phyloP scores from a whole-genome alignment of 2,329 filamentous ascomycete genomes.

The Teratosphaeriaceae sp. region DNA sequence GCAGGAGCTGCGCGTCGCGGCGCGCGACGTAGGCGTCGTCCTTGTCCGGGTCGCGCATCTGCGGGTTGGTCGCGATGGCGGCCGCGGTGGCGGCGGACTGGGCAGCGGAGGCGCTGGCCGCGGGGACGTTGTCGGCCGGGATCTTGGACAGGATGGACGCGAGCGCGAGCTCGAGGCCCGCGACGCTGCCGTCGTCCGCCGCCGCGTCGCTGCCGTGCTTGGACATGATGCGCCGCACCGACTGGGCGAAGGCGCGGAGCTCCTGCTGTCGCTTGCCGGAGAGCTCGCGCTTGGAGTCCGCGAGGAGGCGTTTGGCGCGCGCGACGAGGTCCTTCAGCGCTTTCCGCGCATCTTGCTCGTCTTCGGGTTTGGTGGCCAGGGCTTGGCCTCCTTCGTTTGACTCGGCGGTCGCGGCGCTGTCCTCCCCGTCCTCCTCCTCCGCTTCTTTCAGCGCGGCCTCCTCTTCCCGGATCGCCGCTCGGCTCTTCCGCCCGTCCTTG shows the following conservation, averaged over 20 bases:
- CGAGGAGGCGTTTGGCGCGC: constrained; percentile 56
- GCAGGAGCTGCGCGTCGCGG: constrained; percentile 54
- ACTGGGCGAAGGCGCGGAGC: constrained; percentile 64
- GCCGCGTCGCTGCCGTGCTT: constrained; percentile 34
- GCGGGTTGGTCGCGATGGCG: constrained; percentile 17
- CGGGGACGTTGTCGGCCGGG: constrained; percentile 29
- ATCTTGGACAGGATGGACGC: constrained; percentile 38
- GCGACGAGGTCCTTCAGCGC: constrained; percentile 49
- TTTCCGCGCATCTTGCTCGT: constrained; percentile 34
- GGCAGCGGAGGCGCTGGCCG: constrained; percentile 8
- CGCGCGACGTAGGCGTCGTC: constrained; percentile 41
- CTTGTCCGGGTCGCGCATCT: constrained; percentile 29
- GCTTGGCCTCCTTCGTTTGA: constrained; percentile 12
- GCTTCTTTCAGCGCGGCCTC: constrained; percentile 14
- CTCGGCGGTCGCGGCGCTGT: constrained; percentile 13
- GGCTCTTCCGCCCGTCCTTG: constrained; percentile 7
- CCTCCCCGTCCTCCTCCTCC: constrained; percentile 19
- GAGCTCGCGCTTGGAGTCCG: constrained; percentile 43
- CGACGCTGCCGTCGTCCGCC: constrained; percentile 6
- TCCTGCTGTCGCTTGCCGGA: constrained; percentile 68
- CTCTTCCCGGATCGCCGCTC: constrained; percentile 11
- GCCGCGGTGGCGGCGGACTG: constrained; percentile 4
- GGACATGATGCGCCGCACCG: constrained; percentile 57
- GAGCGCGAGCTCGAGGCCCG: constrained; percentile 29
- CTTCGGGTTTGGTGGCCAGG: constrained; percentile 27